Evolutionary conservation across 225 moss, liverwort and hornwort genomes (phyloP), one percentile per base, ranked within the genome.

Genomic region (Sphagnum contortum): DNA sequence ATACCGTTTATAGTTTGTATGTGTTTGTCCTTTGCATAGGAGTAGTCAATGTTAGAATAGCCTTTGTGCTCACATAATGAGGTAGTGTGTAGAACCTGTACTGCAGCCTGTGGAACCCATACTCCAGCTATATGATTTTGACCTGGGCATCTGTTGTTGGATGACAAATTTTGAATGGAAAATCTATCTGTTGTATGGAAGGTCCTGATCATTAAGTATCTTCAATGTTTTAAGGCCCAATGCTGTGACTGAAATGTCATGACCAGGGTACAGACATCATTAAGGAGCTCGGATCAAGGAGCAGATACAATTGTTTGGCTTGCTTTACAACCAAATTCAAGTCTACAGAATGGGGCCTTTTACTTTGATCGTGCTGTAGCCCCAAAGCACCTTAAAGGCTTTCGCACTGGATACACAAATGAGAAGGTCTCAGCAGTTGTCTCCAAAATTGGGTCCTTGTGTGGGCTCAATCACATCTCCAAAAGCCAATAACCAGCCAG

Each of bases 251-350:
- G 29, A 29, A 29, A 29, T 29, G 0, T 61, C 49, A 64, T 66
- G 51, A 44, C 47, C 70, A 86, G 86, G 13, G 76, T 82, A 60
- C 49, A 74, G 62, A 54, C 65, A 13, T 72, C 82, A 0, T 3
- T 89, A 45, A 71, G 89, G 65, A 66, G 70, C 13, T 29, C 71
- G 3, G 85, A 85, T 8, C 81, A 90, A 73, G 92, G 88, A 49
- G 85, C 82, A 0, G 89, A 89, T 73, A 89, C 88, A 53, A 69
- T 69, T 4, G 66, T 86, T n/a, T 90, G 89, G 89, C 75, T 93
- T 45, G 80, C 78, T 48, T 69, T 86, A 69, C 86, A 86, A 69
- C 77, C 81, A 12, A 78, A 68, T 8, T 54, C 81, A 4, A 72
- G 78, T 63, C 81, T 91, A 12, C 64, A 77, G 59, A 74, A 50